Base-by-base conservation (phyloP, 2,329 filamentous ascomycete species). In the Paracorniculantispora psalliotae region DNA sequence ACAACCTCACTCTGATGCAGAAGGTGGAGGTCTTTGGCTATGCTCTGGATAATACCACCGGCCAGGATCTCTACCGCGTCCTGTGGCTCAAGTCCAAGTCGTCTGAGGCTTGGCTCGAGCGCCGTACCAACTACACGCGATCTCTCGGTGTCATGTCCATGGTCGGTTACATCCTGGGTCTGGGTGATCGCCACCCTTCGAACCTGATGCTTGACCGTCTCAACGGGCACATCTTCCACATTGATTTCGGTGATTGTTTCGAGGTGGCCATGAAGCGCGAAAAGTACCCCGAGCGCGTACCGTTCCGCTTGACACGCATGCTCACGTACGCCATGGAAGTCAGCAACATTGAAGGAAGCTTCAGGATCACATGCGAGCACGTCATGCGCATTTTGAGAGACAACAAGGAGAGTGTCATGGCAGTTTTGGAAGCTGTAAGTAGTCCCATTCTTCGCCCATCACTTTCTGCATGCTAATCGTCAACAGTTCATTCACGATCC, bases 11-110 rank as follows among this genome's bases (percentile, higher is more conserved):
- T 1, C 83, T 99, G 37, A 97, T 99, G 94, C 96, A 99, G 72
- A 99, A 99, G 77, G 96, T 99, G 0, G 96, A 99, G 73, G 94
- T 99, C 12, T 99, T 99, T 71, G 93, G 94, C 33, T 99, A 99
- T 72, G 96, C 94, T 4, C 86, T 99, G 61, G 96, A 99, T 76
- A 99, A 99, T 72, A 99, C 94, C 1, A 99, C 94, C 1, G 96
- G 94, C 2, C 96, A 99, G 72, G 94, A 99, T 76, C 80, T 99
- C 26, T 99, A 99, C 75, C 90, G 94, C 39, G 93, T 99, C 2
- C 79, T 99, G 37, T 99, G 96, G 94, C 82, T 99, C 66, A 99
- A 99, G 84, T 96, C 91, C 70, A 97, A 97, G 80, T 96, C 90
- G 62, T 97, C 93, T 0, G 94, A 99, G 73, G 89, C 93, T 2